Conservation (phyloP, 129 eudicot genomes). For the Artemisia annua region DNA sequence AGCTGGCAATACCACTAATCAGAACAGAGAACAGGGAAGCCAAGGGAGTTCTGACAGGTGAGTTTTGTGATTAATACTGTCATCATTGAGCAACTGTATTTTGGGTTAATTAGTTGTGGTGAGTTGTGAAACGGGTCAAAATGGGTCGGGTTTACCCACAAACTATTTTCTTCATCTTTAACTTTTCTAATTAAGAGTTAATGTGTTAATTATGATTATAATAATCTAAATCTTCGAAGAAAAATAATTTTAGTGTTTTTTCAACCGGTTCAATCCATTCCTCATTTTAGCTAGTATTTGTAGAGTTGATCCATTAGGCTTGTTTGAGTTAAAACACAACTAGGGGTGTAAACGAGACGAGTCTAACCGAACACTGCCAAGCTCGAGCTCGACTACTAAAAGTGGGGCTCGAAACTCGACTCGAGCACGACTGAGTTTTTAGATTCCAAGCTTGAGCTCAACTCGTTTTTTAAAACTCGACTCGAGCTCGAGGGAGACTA, state of each 20-base stretch:
- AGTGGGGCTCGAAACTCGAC: no score
- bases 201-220: not conserved
- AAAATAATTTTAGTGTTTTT: not conserved
- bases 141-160: not conserved
- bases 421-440: no score
- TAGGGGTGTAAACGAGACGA: no score
- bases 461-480: no score
- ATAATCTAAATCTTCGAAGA: not conserved
- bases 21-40: slow-evolving; percentile 42
- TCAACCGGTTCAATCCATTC: not conserved
- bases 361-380: no score
- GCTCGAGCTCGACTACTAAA: no score
- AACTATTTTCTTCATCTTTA: not conserved
- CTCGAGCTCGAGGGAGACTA: no score
- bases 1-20: slow-evolving; percentile 34
- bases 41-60: slow-evolving; percentile 66
- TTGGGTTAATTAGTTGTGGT: slow-evolving; percentile 15
- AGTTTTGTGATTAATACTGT: slow-evolving; percentile 7
- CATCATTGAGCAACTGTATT: not conserved
- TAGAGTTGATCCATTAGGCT: not conserved
- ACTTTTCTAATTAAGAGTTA: not conserved
- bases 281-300: not conserved
- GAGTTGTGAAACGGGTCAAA: not conserved
- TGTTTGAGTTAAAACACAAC: not conserved
- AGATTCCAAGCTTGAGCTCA: no score